A percentile compares a stretch with the other conserved stretches of the same genome.
These are phyloP conservation scores for Mariannaea sp. DNA, from an alignment of 2,329 filamentous ascomycete species.

Conservation along the genomic window DNA sequence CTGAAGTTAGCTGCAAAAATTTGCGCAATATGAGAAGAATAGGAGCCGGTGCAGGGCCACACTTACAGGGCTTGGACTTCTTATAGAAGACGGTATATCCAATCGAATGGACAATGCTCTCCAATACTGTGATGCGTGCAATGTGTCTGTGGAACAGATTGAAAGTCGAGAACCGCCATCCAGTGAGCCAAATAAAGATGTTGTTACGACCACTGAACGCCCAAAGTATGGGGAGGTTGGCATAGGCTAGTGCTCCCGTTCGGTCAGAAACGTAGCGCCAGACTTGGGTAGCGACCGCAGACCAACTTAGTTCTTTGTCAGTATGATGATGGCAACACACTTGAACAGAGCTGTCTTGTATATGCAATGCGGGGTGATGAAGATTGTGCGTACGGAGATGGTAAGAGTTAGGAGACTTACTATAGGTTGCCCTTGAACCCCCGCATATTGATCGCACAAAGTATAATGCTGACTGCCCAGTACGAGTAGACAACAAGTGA, in stretches of 20 bases:
- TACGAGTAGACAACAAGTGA: neutral
- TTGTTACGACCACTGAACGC: conserved; percentile 68
- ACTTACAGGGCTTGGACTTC: neutral
- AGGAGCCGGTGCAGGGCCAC: neutral
- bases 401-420: neutral
- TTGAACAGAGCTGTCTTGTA: too few species aligned
- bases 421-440: neutral
- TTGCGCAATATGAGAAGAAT: neutral
- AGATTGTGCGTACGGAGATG: neutral
- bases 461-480: neutral
- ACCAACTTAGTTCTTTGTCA: neutral
- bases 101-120: conserved; percentile 58
- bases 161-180: conserved; percentile 66
- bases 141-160: conserved; percentile 68
- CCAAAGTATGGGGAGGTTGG: conserved; percentile 59
- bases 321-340: neutral
- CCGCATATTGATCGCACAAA: neutral
- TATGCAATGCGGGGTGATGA: too few species aligned
- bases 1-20: neutral
- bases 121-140: conserved; percentile 60
- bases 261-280: conserved; percentile 9
- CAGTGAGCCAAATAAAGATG: conserved; percentile 62
- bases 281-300: neutral
- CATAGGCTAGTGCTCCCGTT: neutral
- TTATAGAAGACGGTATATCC: conserved; percentile 24